Base-by-base conservation (phyloP, 352 stramenopile genomes). In the Pythium folliculosum region DNA sequence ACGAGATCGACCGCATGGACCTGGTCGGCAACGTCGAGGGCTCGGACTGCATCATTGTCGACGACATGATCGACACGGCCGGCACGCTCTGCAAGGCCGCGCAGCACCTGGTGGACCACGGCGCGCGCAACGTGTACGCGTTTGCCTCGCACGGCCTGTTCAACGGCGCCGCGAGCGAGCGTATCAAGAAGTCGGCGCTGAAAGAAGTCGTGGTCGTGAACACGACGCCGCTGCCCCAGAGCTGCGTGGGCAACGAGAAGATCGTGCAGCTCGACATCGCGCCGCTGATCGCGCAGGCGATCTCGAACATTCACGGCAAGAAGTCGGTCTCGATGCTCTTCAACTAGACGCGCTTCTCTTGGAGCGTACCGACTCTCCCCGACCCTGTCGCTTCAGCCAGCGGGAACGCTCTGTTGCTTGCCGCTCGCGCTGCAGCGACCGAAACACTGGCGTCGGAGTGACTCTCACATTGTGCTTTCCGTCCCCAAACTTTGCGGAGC, bases 61-160 rank as follows among this genome's bases (percentile, higher is more conserved):
- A 99, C 77, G 98, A 99, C 80, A 99, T 99, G 98, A 99, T 99
- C 73, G 98, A 99, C 82, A 99, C 98, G 47, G 98, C 97, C 44
- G 98, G 97, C 61, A 99, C 97, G 40, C 76, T 99, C 19, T 99
- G 97, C 80, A 99, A 99, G 80, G 98, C 97, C 44, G 97, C 97
- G 49, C 96, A 99, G 78, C 96, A 99, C 69, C 78, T 99, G 54
- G 82, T 90, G 21, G 92, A 97, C 67, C 95, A 98, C 65, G 97
- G 97, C 40, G 97, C 97, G 13, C 91, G 95, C 55, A 96, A 98
- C 67, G 98, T 99, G 62, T 99, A 99, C 83, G 97, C 97, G 21
- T 99, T 99, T 79, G 97, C 97, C 22, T 99, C 95, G 53, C 98
- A 99, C 81, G 97, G 97, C 51, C 87, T 99, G 21, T 98, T 99